Conservation (phyloP, 2,329 filamentous ascomycete species). For the Exophiala phaeomuriformis region DNA sequence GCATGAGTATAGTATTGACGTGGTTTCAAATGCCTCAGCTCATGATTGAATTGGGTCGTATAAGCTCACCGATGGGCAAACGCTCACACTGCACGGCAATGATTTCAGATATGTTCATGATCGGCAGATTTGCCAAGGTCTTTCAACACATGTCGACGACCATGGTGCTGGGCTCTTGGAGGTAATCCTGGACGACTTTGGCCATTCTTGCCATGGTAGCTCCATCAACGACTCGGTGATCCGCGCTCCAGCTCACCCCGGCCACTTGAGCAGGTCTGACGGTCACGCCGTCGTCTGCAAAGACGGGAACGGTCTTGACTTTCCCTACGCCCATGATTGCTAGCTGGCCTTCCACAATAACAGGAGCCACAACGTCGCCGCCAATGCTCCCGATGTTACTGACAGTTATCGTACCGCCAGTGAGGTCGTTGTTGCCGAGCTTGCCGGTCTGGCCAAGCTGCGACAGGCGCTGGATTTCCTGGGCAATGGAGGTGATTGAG, state of each 20-base stretch:
- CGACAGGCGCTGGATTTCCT: constrained; percentile 68
- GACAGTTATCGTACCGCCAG: constrained; percentile 84
- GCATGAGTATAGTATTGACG: no score
- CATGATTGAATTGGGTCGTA: no score
- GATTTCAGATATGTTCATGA: no score
- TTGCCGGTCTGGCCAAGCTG: constrained; percentile 65
- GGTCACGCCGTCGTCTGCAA: constrained; percentile 48
- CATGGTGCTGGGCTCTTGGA: constrained; percentile 85
- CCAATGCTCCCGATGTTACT: constrained; percentile 96
- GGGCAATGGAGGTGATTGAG: constrained; percentile 70
- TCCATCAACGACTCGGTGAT: constrained; percentile 89
- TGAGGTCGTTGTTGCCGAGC: constrained; percentile 66
- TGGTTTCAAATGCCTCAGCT: no score
- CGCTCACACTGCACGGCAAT: no score
- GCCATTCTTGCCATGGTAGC: constrained; percentile 90
- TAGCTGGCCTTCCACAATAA: constrained; percentile 84
- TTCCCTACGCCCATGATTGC: constrained; percentile 85
- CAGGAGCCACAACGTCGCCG: constrained; percentile 81
- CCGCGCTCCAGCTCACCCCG: constrained; percentile 94
- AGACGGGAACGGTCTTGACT: constrained; percentile 72
- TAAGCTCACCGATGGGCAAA: no score
- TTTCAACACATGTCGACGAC: constrained; percentile 67
- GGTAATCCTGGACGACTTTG: constrained; percentile 65
- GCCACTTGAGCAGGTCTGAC: constrained; percentile 71
- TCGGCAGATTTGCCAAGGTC: background rate